Evolutionary conservation across 768 basidiomycete species (phyloP).

Genomic region (Auricularia heimuer): DNA sequence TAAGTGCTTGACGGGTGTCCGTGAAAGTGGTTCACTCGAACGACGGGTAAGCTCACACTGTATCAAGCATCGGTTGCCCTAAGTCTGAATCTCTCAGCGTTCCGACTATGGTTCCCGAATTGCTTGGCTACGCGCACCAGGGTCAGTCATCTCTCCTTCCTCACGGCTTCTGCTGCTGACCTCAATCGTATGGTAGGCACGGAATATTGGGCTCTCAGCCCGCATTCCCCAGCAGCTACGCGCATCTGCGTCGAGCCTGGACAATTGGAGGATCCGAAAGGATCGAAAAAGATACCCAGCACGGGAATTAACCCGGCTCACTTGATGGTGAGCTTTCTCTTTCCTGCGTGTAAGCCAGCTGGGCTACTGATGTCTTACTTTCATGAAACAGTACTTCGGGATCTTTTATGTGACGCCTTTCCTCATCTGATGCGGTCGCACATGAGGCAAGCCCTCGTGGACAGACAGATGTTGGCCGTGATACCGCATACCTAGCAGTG

Average conservation of each 20-base stretch:
- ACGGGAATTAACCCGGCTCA: neutral
- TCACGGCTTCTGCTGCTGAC: neutral
- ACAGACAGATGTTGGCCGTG: too few species aligned
- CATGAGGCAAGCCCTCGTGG: too few species aligned
- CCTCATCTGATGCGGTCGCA: neutral
- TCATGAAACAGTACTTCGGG: neutral
- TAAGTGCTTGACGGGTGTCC: too few species aligned
- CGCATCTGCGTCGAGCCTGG: neutral
- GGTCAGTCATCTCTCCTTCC: neutral
- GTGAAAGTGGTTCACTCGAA: neutral
- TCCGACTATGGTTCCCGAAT: constrained; percentile 11
- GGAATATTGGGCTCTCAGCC: neutral
- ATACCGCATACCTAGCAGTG: too few species aligned
- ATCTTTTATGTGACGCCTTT: neutral
- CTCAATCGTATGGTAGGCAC: neutral
- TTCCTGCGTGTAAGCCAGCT: neutral
- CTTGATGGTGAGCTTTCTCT: neutral
- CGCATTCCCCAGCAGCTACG: neutral
- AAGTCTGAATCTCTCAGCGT: constrained; percentile 3
- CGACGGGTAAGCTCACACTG: constrained; percentile 1
- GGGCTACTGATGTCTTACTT: neutral
- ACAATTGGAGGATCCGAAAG: neutral
- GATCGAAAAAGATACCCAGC: neutral
- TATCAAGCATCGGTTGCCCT: neutral
- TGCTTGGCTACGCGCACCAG: constrained; percentile 12